phyloP scores from a whole-genome alignment of 495 filamentous ascomycete species.

The Sabuloglossum arenarium region DNA sequence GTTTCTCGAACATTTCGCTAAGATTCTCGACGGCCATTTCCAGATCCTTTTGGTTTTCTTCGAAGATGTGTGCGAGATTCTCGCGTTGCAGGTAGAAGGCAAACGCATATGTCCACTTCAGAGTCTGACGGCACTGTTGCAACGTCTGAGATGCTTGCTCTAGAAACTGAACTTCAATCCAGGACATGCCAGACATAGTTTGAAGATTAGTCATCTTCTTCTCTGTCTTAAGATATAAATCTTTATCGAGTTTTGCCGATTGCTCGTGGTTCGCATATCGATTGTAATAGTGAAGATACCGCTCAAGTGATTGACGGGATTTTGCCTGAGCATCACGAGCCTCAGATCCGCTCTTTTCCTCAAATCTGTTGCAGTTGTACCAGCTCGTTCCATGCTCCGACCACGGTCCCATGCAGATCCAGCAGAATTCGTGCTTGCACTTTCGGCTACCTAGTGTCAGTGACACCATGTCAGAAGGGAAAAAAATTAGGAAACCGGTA shows the following conservation, averaged over 20 bases:
- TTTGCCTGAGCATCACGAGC: conserved; percentile 79
- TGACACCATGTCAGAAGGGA: neutral
- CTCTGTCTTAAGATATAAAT: conserved; percentile 87
- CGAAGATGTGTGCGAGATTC: conserved; percentile 92
- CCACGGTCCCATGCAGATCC: conserved; percentile 99
- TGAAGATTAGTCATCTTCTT: conserved; percentile 97
- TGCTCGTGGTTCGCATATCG: conserved; percentile 98
- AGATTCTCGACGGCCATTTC: conserved; percentile 91
- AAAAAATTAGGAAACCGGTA: neutral
- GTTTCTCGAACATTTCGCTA: conserved; percentile 96
- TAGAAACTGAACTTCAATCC: conserved; percentile 97
- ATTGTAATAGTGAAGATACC: conserved; percentile 97
- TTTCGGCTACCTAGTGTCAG: conserved; percentile 34
- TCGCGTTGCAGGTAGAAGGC: conserved; percentile 90
- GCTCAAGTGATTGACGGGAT: conserved; percentile 72
- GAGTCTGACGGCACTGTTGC: conserved; percentile 85
- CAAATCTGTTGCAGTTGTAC: conserved; percentile 97
- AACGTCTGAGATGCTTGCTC: conserved; percentile 81
- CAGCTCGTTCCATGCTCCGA: conserved; percentile 98
- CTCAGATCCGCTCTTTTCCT: conserved; percentile 82
- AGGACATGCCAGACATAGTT: conserved; percentile 81
- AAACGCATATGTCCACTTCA: conserved; percentile 99
- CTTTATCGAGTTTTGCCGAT: conserved; percentile 89
- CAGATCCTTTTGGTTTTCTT: conserved; percentile 95
- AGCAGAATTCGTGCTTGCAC: conserved; percentile 97